These are phyloP conservation scores for Neonothopanus nambi DNA, from an alignment of 1,284 basidiomycete species.

Conservation along the genomic window DNA sequence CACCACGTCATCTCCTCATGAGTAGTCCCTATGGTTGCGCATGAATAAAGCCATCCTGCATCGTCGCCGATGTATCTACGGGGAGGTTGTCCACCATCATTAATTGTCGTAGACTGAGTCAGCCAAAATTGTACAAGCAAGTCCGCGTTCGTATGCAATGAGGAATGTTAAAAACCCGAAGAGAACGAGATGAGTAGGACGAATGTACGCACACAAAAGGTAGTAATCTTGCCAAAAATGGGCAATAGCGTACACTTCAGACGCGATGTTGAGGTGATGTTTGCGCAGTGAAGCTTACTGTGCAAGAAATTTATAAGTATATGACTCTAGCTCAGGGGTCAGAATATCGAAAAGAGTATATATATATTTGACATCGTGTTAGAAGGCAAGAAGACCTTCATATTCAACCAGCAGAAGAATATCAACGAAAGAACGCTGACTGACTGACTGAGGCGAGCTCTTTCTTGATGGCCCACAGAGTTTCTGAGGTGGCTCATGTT, in stretches of 20 bases:
- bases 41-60: slow-evolving; percentile 50
- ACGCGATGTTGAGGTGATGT: slow-evolving; percentile 10
- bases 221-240: slow-evolving; percentile 10
- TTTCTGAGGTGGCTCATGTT: neutral
- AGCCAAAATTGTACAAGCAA: slow-evolving; percentile 10
- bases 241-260: neutral
- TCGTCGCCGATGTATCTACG: slow-evolving; percentile 49
- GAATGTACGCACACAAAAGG: slow-evolving; percentile 12
- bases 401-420: no score
- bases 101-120: slow-evolving; percentile 18
- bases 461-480: neutral
- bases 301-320: neutral
- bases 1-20: slow-evolving; percentile 28
- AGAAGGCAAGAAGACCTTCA: no score
- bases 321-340: no score
- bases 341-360: no score
- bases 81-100: slow-evolving; percentile 29
- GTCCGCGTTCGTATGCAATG: neutral
- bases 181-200: neutral
- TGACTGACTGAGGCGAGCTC: no score
- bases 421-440: no score
- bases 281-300: neutral
- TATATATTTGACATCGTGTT: no score
- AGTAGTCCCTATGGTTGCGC: no score
- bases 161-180: neutral